phyloP scores from a whole-genome alignment of 129 eudicot genomes.

The Oenanthe sinensis region DNA sequence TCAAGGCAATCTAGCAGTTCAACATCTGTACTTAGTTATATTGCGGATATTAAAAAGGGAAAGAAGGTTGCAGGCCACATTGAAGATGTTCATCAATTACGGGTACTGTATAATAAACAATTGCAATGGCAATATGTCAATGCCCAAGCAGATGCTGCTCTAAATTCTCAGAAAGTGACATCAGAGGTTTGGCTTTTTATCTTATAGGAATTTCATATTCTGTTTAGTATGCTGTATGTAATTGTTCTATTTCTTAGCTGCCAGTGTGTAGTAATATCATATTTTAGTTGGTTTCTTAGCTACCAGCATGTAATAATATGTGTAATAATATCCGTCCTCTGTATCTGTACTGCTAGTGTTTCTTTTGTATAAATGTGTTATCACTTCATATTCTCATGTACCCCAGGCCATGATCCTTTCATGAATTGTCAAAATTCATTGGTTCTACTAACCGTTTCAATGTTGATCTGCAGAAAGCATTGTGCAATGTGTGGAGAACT shows the following conservation, averaged over 20 bases:
- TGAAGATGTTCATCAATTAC: constrained; percentile 81
- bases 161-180: constrained; percentile 44
- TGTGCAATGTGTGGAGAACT: constrained; percentile 62
- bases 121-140: constrained; percentile 87
- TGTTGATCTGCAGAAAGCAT: constrained; percentile 45
- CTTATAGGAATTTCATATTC: neutral
- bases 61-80: constrained; percentile 58
- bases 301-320: neutral
- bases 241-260: neutral
- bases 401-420: neutral
- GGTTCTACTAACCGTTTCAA: neutral
- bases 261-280: neutral
- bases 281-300: neutral
- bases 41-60: constrained; percentile 76
- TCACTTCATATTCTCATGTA: neutral
- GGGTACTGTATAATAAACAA: constrained; percentile 68
- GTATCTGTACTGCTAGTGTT: neutral
- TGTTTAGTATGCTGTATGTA: neutral
- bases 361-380: neutral
- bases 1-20: constrained; percentile 55
- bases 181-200: constrained; percentile 58
- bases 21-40: constrained; percentile 78
- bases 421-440: neutral
- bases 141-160: constrained; percentile 49
- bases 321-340: neutral